Base-by-base conservation (phyloP, 495 filamentous ascomycete species). In the Penicillium waksmanii region DNA sequence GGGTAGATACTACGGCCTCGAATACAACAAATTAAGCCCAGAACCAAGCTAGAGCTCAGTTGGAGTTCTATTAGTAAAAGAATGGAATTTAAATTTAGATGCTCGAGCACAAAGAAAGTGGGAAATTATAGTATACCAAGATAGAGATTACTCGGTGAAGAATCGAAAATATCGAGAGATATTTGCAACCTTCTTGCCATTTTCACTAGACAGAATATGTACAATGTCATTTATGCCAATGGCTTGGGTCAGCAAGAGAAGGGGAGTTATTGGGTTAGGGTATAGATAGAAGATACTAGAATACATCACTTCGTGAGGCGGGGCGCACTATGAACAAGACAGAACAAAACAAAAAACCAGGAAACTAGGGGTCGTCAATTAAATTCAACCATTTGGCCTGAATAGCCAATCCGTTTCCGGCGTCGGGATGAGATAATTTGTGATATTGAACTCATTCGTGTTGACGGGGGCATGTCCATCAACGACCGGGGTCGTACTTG, bases 361-460 rank as follows among this genome's bases (percentile, higher is more conserved):
- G 13, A n/a, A 17, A 50, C 5, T 9, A 7, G 43, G 9, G 17
- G 1, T 7, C 13, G 23, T 13, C 1, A 1, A n/a, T 38, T n/a
- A 13, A 4, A 0, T 51, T 67, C 64, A 79, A 47, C 72, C 68
- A 7, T 56, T 64, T 5, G 76, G 71, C 0, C 73, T 68, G 51
- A 80, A 80, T 11, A 80, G 51, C 77, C 77, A 80, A 61, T 80
- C 77, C 13, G 77, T 79, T 48, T 80, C 77, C 0, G 77, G 77
- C 0, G 76, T 80, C 8, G 77, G 77, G 15, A 80, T 74, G 33
- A 80, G 35, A 56, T 80, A 80, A 53, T 80, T 79, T 2, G 76
- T 80, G 40, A 80, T 79, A 55, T 79, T 80, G 53, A 80, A 78
- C 56, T 80, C 77, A 23, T 79, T 79, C 42, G 69, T 57, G 42